phyloP scores from a whole-genome alignment of 768 basidiomycete species.

The Pulveroboletus sp. region DNA sequence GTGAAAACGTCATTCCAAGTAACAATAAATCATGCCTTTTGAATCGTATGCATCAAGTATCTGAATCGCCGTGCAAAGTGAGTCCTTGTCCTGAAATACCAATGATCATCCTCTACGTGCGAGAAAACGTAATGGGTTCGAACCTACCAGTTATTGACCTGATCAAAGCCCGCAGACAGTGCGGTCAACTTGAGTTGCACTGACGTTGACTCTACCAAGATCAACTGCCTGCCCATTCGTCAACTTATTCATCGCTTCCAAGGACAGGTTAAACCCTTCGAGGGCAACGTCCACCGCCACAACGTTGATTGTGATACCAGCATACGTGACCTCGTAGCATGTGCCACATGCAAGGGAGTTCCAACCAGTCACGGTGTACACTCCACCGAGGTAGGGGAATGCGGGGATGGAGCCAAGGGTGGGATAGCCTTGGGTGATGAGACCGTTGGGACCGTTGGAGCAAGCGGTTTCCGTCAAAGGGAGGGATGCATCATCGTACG shows the following conservation, averaged over 20 bases:
- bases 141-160: neutral
- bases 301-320: slow-evolving; percentile 12
- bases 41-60: neutral
- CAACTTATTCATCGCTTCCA: slow-evolving; percentile 52
- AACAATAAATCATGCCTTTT: neutral
- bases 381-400: slow-evolving; percentile 35
- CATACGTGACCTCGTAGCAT: slow-evolving; percentile 32
- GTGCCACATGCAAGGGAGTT: slow-evolving; percentile 31
- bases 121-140: neutral
- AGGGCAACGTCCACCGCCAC: slow-evolving; percentile 29
- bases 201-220: slow-evolving; percentile 48
- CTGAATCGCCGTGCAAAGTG: neutral
- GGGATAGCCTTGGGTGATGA: slow-evolving; percentile 29
- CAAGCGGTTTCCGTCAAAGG: slow-evolving; percentile 27
- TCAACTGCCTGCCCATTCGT: slow-evolving; percentile 46
- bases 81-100: neutral
- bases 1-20: neutral
- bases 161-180: slow-evolving; percentile 45
- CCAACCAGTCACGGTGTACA: slow-evolving; percentile 29
- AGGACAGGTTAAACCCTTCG: slow-evolving; percentile 46
- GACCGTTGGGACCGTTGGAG: slow-evolving; percentile 32
- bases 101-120: neutral
- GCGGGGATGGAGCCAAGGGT: slow-evolving; percentile 32
- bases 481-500: slow-evolving; percentile 26
- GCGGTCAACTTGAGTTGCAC: slow-evolving; percentile 39